Evolutionary conservation across 2,329 filamentous ascomycete species (phyloP), one percentile per base, ranked within the genome.

Genomic region (Escovopsis sp.): DNA sequence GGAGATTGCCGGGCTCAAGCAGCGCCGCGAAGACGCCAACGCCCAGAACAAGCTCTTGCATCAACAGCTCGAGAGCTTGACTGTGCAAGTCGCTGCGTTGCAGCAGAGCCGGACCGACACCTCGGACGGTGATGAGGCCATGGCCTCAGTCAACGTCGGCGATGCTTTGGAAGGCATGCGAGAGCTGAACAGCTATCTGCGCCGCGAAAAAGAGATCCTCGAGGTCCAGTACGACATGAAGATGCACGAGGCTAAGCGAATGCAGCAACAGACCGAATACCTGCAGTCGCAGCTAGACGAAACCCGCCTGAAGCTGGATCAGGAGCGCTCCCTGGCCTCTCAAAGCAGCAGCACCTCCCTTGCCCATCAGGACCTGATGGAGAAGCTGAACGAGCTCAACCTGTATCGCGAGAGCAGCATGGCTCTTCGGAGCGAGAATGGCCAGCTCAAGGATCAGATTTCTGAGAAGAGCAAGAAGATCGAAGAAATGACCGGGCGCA

Each of bases 171-270:
- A 86, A 50, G 85, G 84, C 42, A 74, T 94, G 9, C 83, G 91
- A 47, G 89, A 96, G 55, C 76, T 98, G 44, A 93, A 94, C 63
- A 82, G 77, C 47, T 98, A 91, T 59, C 68, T 98, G 47, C 82
- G 89, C 38, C 82, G 86, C 36, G 93, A 98, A 64, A 98, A 96
- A 68, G 91, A 96, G 58, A 96, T 98, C 50, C 74, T 95, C 8
- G 89, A 98, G 53, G 85, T 95, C n/a, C 89, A 96, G 55, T 84
- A 87, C 53, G 88, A 95, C 52, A 70, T 96, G 37, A 88, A 89
- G 53, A 72, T 80, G 1, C 85, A 94, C 53, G 91, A 98, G 62
- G 73, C 78, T 42, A 94, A 93, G 62, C 79, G 91, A 42, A 64
- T 95, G 36, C 85, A 89, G 55, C 86, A 95, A 53, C 87, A 96